Base-by-base conservation (phyloP, 129 eudicot genomes). In the Saussurea involucrata region DNA sequence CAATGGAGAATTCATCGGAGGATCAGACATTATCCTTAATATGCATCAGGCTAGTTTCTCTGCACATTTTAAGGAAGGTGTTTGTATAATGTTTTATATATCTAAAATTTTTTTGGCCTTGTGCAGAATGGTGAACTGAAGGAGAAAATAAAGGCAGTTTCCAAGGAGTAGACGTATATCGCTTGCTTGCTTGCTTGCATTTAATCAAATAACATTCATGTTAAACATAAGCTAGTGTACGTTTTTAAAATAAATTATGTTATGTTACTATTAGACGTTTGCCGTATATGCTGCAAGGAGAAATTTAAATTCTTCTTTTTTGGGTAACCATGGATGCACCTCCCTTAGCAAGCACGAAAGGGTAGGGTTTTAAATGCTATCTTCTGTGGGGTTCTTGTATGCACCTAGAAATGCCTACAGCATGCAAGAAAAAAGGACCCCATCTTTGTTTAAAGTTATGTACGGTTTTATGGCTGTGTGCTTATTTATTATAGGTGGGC, bases 1-100 rank as follows among this genome's bases (percentile, higher is more conserved):
- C 77, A 92, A 90, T 31, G 99, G 99, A 40, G 97, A 95, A 83
- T 95, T 95, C 77, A 65, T 95, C 5, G 99, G 99, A 80, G 99
- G 99, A 82, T 95, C 99, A 32, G 99, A 92, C 73, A 95, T 95
- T 80, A 85, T 95, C 75, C 95, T 95, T 13, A 87, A 85, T 69
- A 89, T 95, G 97, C 99, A 95, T 82, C 90, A 95, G 96, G 97
- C 60, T 36, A 82, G 33, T 71, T 58, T 33, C n/a, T 33, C 18
- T 55, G 34, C 74, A 40, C 8, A 1, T 73, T 10, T 69, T 37
- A 24, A 3, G 22, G 24, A 24, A 3, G 22, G 24, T n/a, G 44
- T n/a, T 42, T 22, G 4, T 10, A 63, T 40, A 18, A 27, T 17
- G 44, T 2, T 32, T 60, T 11, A 4, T 11, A 34, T n/a, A n/a